Evolutionary conservation across 2,329 filamentous ascomycete genomes (phyloP).

Genomic region (Colletotrichum tropicale): DNA sequence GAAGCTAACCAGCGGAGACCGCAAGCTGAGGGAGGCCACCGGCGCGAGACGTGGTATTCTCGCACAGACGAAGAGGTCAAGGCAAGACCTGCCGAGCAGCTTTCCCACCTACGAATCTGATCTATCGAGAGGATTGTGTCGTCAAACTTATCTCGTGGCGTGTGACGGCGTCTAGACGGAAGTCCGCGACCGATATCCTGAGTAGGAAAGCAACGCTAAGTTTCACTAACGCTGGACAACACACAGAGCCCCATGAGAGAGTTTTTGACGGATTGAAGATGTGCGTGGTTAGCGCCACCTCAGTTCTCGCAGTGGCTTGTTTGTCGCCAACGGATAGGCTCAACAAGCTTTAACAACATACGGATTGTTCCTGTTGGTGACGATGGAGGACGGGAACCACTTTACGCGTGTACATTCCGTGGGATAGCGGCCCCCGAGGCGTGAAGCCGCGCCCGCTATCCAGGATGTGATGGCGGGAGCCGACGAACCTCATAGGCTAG

Average conservation of each 20-base stretch:
- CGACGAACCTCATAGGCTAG: constrained; percentile 7
- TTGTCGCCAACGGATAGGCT: background rate
- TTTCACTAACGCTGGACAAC: constrained; percentile 6
- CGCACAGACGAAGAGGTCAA: constrained; percentile 16
- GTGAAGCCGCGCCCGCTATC: background rate
- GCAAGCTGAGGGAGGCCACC: constrained; percentile 10
- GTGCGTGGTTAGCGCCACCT: constrained; percentile 2
- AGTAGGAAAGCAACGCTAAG: constrained; percentile 8
- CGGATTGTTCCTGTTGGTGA: background rate
- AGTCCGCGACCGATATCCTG: constrained; percentile 1
- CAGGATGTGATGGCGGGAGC: constrained; percentile 5
- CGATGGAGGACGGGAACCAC: constrained; percentile 23
- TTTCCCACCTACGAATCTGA: constrained; percentile 2
- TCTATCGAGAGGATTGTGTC: background rate
- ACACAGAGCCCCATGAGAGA: constrained; percentile 6
- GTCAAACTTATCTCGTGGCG: background rate
- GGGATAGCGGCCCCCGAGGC: background rate
- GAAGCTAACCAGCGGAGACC: constrained; percentile 17
- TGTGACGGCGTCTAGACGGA: background rate
- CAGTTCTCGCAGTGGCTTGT: background rate
- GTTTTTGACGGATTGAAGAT: constrained; percentile 8
- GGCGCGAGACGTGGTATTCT: background rate
- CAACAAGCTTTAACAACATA: constrained; percentile 13
- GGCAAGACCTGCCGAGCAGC: background rate
- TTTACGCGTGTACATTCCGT: constrained; percentile 22